Percentiles rank a stretch among this genome's conserved stretches.
These are phyloP conservation scores for Puccinia sorghi DNA, from an alignment of 1,284 basidiomycete genomes.

Conservation along the genomic window DNA sequence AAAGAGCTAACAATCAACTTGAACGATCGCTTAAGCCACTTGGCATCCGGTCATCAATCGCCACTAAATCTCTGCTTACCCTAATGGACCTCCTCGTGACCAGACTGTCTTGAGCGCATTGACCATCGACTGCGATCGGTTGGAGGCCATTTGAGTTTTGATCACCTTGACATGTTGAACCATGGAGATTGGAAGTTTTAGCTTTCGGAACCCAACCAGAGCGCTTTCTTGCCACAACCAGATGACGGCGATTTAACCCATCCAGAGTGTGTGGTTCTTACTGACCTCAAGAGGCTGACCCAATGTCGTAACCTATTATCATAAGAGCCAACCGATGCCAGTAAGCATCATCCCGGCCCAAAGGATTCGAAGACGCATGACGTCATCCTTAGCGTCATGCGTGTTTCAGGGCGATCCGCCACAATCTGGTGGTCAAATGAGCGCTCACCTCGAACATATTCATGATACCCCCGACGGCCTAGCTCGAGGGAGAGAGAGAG, in stretches of 20 bases:
- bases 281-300: slow-evolving; percentile 89
- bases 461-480: slow-evolving; percentile 75
- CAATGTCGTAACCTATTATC: slow-evolving; percentile 83
- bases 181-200: background rate
- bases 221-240: background rate
- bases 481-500: background rate
- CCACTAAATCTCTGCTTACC: slow-evolving; percentile 60
- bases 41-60: background rate
- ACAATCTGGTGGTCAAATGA: background rate
- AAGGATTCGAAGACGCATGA: background rate
- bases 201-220: background rate
- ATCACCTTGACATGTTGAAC: slow-evolving; percentile 62
- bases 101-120: slow-evolving; percentile 84
- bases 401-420: background rate
- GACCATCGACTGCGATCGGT: slow-evolving; percentile 83
- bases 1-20: background rate
- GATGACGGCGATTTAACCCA: background rate
- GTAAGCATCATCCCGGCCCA: too few relatives aligned
- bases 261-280: background rate
- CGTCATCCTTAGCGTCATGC: slow-evolving; percentile 9
- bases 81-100: slow-evolving; percentile 82
- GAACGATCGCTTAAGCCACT: background rate
- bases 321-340: too few relatives aligned
- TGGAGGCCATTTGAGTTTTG: slow-evolving; percentile 98
- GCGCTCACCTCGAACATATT: slow-evolving; percentile 57